phyloP scores from a whole-genome alignment of 192 early-diverging fungal genomes.

The Powellomyces hirtus region DNA sequence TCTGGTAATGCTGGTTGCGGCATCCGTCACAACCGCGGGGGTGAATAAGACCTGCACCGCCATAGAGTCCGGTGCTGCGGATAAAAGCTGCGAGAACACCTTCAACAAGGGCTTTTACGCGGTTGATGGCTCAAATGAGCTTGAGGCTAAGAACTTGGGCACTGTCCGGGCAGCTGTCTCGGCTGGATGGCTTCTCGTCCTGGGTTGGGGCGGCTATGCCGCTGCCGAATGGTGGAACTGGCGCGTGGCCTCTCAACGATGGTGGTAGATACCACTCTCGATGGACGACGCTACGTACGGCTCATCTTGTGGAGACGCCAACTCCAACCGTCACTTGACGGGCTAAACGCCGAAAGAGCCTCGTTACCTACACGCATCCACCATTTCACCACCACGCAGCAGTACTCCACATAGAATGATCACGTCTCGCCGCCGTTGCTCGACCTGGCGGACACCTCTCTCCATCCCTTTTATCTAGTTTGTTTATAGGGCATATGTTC shows the following conservation, averaged over 20 bases:
- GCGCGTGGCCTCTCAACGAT: conserved; percentile 12
- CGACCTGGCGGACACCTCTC: too few relatives aligned
- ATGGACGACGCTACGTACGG: too few relatives aligned
- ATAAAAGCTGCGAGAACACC: not conserved
- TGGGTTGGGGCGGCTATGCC: conserved; percentile 16
- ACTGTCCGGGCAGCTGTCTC: conserved; percentile 10
- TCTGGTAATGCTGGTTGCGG: conserved; percentile 17
- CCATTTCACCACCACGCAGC: too few relatives aligned
- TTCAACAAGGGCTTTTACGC: conserved; percentile 15
- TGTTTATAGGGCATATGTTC: too few relatives aligned
- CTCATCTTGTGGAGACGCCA: too few relatives aligned
- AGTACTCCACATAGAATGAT: too few relatives aligned
- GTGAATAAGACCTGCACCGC: conserved; percentile 8
- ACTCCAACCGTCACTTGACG: too few relatives aligned
- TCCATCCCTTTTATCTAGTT: too few relatives aligned
- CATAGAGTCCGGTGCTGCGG: conserved; percentile 5
- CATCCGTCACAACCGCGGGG: conserved; percentile 15
- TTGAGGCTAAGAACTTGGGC: not conserved
- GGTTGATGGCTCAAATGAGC: not conserved
- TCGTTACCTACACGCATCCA: too few relatives aligned
- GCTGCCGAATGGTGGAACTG: conserved; percentile 29
- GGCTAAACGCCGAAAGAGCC: too few relatives aligned
- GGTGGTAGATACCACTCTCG: conserved; percentile 25
- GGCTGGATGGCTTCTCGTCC: conserved; percentile 6
- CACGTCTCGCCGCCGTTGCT: too few relatives aligned